Evolutionary conservation across 2,329 filamentous ascomycete genomes (phyloP), one percentile per base, ranked within the genome.

Genomic region (Sporothrix pallida): DNA sequence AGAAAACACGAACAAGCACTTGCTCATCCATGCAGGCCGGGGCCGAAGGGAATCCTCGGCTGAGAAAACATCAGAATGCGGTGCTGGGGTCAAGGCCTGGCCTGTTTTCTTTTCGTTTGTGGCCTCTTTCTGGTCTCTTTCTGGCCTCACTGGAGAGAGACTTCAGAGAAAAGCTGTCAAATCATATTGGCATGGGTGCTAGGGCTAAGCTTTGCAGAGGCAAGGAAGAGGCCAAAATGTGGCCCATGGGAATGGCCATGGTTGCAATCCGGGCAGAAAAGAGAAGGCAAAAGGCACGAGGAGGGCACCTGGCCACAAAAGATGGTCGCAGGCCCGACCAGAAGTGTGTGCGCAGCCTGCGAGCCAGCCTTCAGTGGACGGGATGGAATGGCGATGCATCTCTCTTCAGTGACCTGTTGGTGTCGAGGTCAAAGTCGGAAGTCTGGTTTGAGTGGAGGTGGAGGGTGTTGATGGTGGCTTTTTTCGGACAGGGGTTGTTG

Each of bases 311-410:
- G 68, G 68, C 52, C 68, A 52, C 68, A 48, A 70, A 37, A n/a
- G 50, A 44, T 52, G 68, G 68, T 37, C 52, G 68, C 5, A 13
- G 54, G 15, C 68, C 52, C 46, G 68, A 5, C 31, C 31, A 63
- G 52, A 52, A 17, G 13, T 9, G 13, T 10, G n/a, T 67, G 44
- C 46, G 20, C 63, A 37, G 46, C 48, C 5, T 15, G 20, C 52
- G 20, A 26, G 46, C 31, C 31, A 37, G 31, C 31, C 31, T 37
- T 37, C 31, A 37, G 31, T 15, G 44, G n/a, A 50, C 20, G 44
- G 70, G 70, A 44, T 46, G 46, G 42, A 42, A 63, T 63, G 70
- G 58, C 60, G 58, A 72, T 65, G 65, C 65, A 26, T 72, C 58
- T 20, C 63, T 58, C 23, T 67, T 42, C 46, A 12, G 60, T n/a